Evolutionary conservation across 495 filamentous ascomycete species (phyloP).

Genomic region (Daldinia loculata): DNA sequence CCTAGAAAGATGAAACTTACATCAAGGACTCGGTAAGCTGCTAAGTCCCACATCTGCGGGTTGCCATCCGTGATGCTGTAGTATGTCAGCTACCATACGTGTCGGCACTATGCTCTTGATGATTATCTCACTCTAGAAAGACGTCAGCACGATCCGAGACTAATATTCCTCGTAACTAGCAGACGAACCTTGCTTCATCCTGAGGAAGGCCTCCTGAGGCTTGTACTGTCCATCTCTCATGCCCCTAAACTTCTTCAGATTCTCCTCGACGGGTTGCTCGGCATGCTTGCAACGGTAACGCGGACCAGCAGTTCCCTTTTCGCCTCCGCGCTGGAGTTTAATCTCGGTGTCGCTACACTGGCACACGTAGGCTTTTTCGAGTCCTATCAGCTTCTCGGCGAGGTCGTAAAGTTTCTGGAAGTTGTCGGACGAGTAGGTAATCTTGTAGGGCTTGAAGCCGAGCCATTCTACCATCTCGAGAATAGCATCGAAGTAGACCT

Average conservation of each 20-base stretch:
- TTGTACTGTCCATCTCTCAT: slow-evolving; percentile 94
- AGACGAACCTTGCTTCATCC: slow-evolving; percentile 84
- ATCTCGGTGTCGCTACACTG: slow-evolving; percentile 69
- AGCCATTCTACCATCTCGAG: slow-evolving; percentile 83
- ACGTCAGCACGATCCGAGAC: slow-evolving; percentile 61
- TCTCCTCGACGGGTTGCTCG: slow-evolving; percentile 75
- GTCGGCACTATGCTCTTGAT: slow-evolving; percentile 64
- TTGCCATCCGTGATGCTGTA: slow-evolving; percentile 56
- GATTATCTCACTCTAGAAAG: slow-evolving; percentile 73
- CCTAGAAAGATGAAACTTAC: slow-evolving; percentile 40
- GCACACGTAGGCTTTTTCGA: slow-evolving; percentile 59
- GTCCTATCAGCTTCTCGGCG: slow-evolving; percentile 82
- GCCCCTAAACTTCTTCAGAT: slow-evolving; percentile 80
- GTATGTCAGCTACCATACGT: slow-evolving; percentile 62
- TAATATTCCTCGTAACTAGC: slow-evolving; percentile 32
- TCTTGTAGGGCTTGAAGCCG: slow-evolving; percentile 76
- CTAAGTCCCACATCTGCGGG: slow-evolving; percentile 72
- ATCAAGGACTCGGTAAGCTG: slow-evolving; percentile 79
- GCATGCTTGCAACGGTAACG: slow-evolving; percentile 84
- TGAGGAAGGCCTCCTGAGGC: slow-evolving; percentile 83
- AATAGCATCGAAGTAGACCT: slow-evolving; percentile 80
- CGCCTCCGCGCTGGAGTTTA: slow-evolving; percentile 84
- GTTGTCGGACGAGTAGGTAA: slow-evolving; percentile 83
- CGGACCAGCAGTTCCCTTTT: slow-evolving; percentile 65
- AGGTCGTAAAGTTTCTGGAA: slow-evolving; percentile 88